phyloP scores from a whole-genome alignment of 1,284 basidiomycete genomes.

The Trametes pubescens region DNA sequence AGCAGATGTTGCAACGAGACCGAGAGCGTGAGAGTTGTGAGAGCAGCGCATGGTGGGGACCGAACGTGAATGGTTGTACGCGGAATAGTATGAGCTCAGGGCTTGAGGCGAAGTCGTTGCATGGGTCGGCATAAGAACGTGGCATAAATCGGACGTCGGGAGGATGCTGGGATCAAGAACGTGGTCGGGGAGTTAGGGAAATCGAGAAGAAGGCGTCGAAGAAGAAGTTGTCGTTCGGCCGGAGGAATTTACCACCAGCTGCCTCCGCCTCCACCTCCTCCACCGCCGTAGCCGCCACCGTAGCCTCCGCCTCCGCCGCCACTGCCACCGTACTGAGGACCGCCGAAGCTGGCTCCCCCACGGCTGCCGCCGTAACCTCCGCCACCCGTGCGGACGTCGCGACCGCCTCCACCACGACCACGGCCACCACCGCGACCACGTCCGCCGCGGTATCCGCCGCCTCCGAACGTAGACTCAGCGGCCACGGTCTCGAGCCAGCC shows the following conservation, averaged over 20 bases:
- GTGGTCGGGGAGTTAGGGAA: too few relatives aligned
- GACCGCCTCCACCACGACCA: slow-evolving; percentile 48
- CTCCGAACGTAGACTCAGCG: slow-evolving; percentile 82
- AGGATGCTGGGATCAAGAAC: slow-evolving; percentile 2
- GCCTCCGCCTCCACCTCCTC: slow-evolving; percentile 43
- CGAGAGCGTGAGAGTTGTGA: slow-evolving; percentile 52
- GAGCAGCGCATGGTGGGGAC: slow-evolving; percentile 62
- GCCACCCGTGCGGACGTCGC: slow-evolving; percentile 56
- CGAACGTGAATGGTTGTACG: slow-evolving; percentile 31
- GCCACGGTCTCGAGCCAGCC: slow-evolving; percentile 91
- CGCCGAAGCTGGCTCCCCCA: slow-evolving; percentile 51
- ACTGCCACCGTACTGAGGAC: slow-evolving; percentile 33
- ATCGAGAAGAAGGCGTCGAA: slow-evolving; percentile 4
- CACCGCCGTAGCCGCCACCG: slow-evolving; percentile 30
- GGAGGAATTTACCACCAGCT: slow-evolving; percentile 53
- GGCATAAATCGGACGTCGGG: slow-evolving; percentile 31
- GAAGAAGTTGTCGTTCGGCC: neutral
- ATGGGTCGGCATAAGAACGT: slow-evolving; percentile 43
- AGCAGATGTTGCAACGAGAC: slow-evolving; percentile 68
- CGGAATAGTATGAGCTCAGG: slow-evolving; percentile 34
- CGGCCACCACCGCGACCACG: slow-evolving; percentile 69
- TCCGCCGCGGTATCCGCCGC: slow-evolving; percentile 61
- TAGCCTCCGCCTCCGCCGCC: slow-evolving; percentile 43
- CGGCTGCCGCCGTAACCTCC: slow-evolving; percentile 48
- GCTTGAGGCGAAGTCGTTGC: slow-evolving; percentile 36